Evolutionary conservation across 2,329 filamentous ascomycete genomes (phyloP).

Genomic region (Ambrosiella cleistominuta): DNA sequence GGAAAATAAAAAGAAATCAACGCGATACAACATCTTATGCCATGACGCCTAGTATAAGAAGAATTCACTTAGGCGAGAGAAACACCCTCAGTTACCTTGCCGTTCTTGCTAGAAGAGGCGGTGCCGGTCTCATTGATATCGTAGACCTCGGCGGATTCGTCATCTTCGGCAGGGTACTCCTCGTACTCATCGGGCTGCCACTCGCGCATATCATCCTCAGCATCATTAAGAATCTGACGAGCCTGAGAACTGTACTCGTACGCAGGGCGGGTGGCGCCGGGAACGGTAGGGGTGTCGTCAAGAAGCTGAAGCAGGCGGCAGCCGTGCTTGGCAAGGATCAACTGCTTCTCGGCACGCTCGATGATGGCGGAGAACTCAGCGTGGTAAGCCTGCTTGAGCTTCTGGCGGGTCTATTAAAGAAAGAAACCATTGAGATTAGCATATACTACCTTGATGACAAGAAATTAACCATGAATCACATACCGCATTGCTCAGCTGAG

Average conservation of each 20-base stretch:
- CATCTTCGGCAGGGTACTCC: slow-evolving; percentile 3
- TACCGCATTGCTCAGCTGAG: slow-evolving; percentile 87
- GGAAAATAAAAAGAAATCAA: too few species aligned
- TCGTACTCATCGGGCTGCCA: slow-evolving; percentile 37
- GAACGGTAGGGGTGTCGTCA: slow-evolving; percentile 77
- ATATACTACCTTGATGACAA: not conserved
- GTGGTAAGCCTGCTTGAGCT: slow-evolving; percentile 88
- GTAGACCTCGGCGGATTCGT: not conserved
- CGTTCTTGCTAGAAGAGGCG: not conserved
- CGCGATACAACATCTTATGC: too few species aligned
- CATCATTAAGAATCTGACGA: slow-evolving; percentile 76
- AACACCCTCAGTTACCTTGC: not conserved
- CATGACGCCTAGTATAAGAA: too few species aligned
- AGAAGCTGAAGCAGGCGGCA: slow-evolving; percentile 68
- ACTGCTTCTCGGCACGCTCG: slow-evolving; percentile 92
- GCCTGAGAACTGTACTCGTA: slow-evolving; percentile 53
- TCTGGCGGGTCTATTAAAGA: slow-evolving; percentile 59
- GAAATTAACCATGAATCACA: slow-evolving; percentile 20
- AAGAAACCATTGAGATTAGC: not conserved
- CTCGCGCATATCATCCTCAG: slow-evolving; percentile 67
- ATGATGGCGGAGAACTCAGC: slow-evolving; percentile 78
- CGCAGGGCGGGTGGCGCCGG: slow-evolving; percentile 56
- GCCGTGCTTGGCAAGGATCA: slow-evolving; percentile 80
- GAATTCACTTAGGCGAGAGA: too few species aligned
- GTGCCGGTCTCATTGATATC: not conserved